These are phyloP conservation scores for Lentinula raphanica DNA, from an alignment of 768 basidiomycete species.

Conservation along the genomic window DNA sequence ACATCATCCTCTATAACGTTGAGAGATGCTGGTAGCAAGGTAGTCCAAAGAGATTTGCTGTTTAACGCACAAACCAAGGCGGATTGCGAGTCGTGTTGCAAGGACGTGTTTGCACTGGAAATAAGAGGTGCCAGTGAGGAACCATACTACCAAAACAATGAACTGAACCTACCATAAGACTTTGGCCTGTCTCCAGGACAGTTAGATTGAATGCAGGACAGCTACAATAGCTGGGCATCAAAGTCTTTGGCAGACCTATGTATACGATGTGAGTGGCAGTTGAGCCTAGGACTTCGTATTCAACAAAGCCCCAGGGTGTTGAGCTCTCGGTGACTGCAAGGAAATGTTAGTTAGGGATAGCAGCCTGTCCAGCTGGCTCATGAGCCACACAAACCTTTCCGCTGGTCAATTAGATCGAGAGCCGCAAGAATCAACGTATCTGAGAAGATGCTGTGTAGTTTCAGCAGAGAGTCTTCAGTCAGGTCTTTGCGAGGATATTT, in stretches of 20 bases:
- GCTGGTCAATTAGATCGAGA: slow-evolving; percentile 70
- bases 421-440: slow-evolving; percentile 63
- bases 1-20: background rate
- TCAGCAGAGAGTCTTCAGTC: slow-evolving; percentile 49
- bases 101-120: slow-evolving; percentile 76
- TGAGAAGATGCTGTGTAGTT: slow-evolving; percentile 54
- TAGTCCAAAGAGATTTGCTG: background rate
- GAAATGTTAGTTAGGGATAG: background rate
- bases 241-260: slow-evolving; percentile 34
- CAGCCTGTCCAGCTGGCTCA: no score
- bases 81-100: slow-evolving; percentile 56
- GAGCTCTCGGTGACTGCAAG: slow-evolving; percentile 54
- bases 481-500: slow-evolving; percentile 23
- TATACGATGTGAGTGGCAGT: slow-evolving; percentile 57
- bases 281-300: slow-evolving; percentile 68
- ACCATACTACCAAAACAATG: background rate
- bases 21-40: background rate
- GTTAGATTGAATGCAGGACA: slow-evolving; percentile 70
- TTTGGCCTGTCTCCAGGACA: slow-evolving; percentile 53
- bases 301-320: slow-evolving; percentile 49
- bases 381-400: slow-evolving; percentile 43
- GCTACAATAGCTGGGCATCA: slow-evolving; percentile 56
- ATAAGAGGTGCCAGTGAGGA: background rate
- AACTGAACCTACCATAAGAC: slow-evolving; percentile 51
- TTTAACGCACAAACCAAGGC: slow-evolving; percentile 23